phyloP scores from a whole-genome alignment of 208 protist species.

The Herpetomonas tarakana region DNA sequence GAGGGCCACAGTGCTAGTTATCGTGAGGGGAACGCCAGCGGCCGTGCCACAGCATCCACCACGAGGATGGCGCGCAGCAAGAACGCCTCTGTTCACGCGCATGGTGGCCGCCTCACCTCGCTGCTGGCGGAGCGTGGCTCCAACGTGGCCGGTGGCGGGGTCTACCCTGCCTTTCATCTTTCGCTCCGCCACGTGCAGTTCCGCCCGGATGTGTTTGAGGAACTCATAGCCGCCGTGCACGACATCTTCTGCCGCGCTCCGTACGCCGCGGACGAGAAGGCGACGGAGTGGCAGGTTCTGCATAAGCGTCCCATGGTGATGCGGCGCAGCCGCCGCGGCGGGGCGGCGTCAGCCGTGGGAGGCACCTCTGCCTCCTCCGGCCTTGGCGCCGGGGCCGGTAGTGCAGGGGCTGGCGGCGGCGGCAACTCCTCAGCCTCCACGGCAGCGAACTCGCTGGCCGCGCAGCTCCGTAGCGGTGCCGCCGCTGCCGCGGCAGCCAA shows the following conservation, averaged over 20 bases:
- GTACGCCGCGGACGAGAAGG: constrained; percentile 33
- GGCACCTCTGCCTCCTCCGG: background rate
- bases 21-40: background rate
- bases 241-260: constrained; percentile 27
- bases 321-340: constrained; percentile 11
- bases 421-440: background rate
- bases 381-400: background rate
- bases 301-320: constrained; percentile 19
- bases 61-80: too few relatives aligned
- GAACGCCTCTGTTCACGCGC: too few relatives aligned
- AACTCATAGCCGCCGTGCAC: constrained; percentile 34
- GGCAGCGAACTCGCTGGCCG: background rate
- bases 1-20: background rate
- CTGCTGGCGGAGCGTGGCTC: background rate
- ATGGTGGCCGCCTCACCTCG: too few relatives aligned
- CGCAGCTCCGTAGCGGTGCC: constrained; percentile 9
- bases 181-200: constrained; percentile 28
- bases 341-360: background rate
- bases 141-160: constrained; percentile 6
- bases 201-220: constrained; percentile 33
- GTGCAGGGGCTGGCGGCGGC: constrained; percentile 1
- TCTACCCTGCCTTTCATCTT: constrained; percentile 35
- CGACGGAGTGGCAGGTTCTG: constrained; percentile 37
- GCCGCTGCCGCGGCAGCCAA: background rate
- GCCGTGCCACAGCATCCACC: background rate